Evolutionary conservation across 208 protist species (phyloP).

Genomic region (Vickermania spadyakhi): DNA sequence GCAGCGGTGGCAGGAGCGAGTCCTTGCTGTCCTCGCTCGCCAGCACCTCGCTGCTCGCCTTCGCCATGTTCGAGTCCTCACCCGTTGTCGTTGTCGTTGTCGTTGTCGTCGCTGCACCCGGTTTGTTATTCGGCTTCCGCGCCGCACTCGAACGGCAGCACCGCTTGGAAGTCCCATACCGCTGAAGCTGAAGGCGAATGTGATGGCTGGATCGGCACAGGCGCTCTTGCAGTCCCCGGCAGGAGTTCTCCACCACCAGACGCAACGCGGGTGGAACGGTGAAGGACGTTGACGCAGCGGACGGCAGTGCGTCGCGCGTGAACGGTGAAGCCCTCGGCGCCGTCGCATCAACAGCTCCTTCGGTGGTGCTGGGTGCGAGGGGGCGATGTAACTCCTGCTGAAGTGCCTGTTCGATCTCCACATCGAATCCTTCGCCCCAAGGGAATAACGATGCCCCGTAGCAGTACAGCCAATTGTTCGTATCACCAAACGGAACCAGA

Average conservation of each 20-base stretch:
- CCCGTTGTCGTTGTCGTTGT: neutral
- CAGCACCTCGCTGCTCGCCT: neutral
- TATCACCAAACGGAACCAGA: neutral
- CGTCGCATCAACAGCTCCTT: neutral
- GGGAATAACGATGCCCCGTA: neutral
- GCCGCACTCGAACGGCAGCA: neutral
- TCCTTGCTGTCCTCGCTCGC: neutral
- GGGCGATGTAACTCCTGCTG: too few species aligned
- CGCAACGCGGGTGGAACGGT: neutral
- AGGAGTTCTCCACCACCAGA: neutral
- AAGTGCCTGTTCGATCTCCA: neutral
- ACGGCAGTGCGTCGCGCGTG: neutral
- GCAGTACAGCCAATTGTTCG: neutral
- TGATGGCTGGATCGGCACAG: neutral
- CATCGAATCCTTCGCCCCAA: neutral
- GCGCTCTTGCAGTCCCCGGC: neutral
- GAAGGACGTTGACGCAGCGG: too few species aligned
- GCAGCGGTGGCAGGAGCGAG: neutral
- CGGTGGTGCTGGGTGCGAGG: neutral
- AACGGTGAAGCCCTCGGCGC: neutral
- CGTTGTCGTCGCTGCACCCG: neutral
- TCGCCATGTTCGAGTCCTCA: neutral
- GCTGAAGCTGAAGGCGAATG: neutral
- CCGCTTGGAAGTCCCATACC: neutral
- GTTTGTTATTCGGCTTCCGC: neutral